Base-by-base conservation (phyloP, 208 protist species). In the Vickermania ingenoplastis region DNA sequence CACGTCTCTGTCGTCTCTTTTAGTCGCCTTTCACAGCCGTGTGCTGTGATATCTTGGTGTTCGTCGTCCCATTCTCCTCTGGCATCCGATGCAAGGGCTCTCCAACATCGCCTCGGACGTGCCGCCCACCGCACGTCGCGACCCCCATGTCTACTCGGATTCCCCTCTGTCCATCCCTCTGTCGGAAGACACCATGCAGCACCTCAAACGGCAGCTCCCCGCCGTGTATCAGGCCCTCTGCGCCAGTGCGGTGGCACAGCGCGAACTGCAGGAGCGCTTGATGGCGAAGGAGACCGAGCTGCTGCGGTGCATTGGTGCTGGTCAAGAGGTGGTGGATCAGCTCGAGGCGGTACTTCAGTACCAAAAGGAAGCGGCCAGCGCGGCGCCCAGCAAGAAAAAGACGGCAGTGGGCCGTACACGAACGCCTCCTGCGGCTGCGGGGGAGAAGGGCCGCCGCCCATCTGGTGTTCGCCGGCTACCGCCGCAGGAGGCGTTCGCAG, bases 201-300 rank as follows among this genome's bases (percentile, higher is more conserved):
- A n/a, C n/a, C n/a, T n/a, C n/a, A n/a, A n/a, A n/a, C n/a, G n/a
- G n/a, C n/a, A n/a, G n/a, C n/a, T n/a, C n/a, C n/a, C n/a, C n/a
- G n/a, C n/a, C 25, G 70, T 61, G 11, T 77, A 73, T 57, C 65
- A 74, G 26, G 55, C 58, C 2, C 29, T 81, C 17, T 22, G 73
- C 14, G n/a, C 52, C 5, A 68, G 68, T 56, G 80, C 86, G 26
- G 73, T 66, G 2, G 62, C 79, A 5, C 21, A 81, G 26, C 74
- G 74, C 22, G 75, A 83, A 52, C 61, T 73, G 36, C 65, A 80
- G 41, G 73, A 71, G 1, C 59, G 67, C 17, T 72, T 77, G 36
- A 57, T 72, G 14, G 82, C 80, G 17, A 89, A 90, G 67, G 81
- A 89, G 54, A 48, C 57, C 22, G 86, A 92, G 64, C 63, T 92